These are phyloP conservation scores for Phoma herbarum DNA, from an alignment of 2,329 filamentous ascomycete genomes.

Conservation along the genomic window DNA sequence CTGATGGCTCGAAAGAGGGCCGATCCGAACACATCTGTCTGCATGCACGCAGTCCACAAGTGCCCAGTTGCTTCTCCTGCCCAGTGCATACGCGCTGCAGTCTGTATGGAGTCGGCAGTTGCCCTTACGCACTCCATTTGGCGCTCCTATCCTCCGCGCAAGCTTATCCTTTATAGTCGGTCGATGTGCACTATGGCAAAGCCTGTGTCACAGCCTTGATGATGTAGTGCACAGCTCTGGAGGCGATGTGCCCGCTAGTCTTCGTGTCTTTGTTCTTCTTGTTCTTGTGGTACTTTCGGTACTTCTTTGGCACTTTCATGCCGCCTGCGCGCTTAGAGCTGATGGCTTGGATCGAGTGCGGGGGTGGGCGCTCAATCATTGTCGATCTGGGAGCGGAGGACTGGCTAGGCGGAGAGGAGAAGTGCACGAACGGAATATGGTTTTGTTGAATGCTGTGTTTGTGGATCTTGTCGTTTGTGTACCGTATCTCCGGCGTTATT, in stretches of 20 bases:
- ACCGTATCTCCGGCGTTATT: neutral
- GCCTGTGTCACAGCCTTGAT: neutral
- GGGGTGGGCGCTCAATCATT: slow-evolving; percentile 12
- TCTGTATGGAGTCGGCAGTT: neutral
- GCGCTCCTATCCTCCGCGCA: neutral
- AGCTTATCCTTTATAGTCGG: neutral
- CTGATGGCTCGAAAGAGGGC: neutral
- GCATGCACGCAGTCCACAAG: neutral
- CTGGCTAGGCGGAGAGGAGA: neutral
- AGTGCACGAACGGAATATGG: neutral
- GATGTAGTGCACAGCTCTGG: slow-evolving; percentile 8
- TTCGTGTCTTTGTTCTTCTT: slow-evolving; percentile 17
- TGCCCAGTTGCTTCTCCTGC: neutral
- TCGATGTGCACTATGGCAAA: neutral
- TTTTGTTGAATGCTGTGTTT: neutral
- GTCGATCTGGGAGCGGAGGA: neutral
- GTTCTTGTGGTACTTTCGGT: slow-evolving; percentile 28
- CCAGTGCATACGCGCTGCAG: neutral
- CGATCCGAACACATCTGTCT: neutral
- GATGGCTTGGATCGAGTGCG: slow-evolving; percentile 30
- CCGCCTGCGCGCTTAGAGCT: slow-evolving; percentile 27
- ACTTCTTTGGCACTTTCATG: slow-evolving; percentile 29
- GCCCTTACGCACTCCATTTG: neutral
- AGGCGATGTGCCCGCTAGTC: slow-evolving; percentile 10
- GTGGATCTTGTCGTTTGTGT: neutral